phyloP scores from a whole-genome alignment of 352 stramenopile genomes.

The Saprolegnia diclina region DNA sequence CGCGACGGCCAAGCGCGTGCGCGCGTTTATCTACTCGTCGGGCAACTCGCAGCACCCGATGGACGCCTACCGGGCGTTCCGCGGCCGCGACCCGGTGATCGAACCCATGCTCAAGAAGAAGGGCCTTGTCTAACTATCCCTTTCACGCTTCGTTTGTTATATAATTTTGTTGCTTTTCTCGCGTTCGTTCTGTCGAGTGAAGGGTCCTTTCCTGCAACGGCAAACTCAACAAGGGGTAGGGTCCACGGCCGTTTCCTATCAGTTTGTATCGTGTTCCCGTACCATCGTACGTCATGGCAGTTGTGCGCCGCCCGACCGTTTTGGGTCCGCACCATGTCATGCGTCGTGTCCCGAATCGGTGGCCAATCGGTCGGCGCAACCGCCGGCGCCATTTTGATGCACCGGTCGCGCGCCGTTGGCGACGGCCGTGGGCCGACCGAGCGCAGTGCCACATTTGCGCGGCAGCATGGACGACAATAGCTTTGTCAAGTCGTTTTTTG shows the following conservation, averaged over 20 bases:
- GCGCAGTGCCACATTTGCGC: neutral
- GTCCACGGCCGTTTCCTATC: too few species aligned
- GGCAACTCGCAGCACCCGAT: conserved; percentile 50
- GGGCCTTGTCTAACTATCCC: conserved; percentile 30
- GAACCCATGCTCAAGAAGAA: conserved; percentile 59
- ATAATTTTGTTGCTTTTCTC: too few species aligned
- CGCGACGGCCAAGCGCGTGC: conserved; percentile 34
- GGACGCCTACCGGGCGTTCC: conserved; percentile 45
- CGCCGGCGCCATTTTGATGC: conserved; percentile 5
- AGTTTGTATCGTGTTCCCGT: too few species aligned
- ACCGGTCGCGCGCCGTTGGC: neutral
- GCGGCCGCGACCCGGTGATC: conserved; percentile 53
- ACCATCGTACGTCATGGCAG: too few species aligned
- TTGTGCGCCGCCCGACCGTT: neutral
- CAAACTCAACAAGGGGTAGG: too few species aligned
- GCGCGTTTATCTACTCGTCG: conserved; percentile 46
- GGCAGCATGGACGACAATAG: conserved; percentile 21
- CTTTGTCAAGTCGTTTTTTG: conserved; percentile 27
- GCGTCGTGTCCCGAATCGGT: neutral
- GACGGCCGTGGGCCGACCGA: neutral
- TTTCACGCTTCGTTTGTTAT: too few species aligned
- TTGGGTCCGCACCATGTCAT: neutral
- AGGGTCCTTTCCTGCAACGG: neutral
- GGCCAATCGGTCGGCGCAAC: neutral
- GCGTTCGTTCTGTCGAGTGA: neutral